phyloP scores from a whole-genome alignment of 805 yeast genomes.

The Yamadazyma nakazawae region DNA sequence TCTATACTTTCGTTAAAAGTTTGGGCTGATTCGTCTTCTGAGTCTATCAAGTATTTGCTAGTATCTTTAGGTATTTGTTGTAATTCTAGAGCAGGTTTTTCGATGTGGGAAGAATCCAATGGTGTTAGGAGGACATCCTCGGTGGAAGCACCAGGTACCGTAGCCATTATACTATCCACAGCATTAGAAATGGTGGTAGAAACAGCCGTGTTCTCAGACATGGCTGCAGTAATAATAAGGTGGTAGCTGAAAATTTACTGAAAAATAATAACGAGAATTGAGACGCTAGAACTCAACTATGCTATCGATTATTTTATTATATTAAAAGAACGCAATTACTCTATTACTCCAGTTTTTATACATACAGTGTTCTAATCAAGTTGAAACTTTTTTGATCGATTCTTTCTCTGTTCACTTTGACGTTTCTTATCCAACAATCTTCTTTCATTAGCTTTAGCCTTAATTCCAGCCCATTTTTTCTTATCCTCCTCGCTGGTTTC shows the following conservation, averaged over 20 bases:
- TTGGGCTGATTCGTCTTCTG: neutral
- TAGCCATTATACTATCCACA: neutral
- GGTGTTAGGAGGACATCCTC: neutral
- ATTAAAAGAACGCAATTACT: neutral
- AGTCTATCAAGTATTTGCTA: neutral
- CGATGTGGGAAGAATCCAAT: neutral
- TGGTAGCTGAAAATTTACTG: neutral
- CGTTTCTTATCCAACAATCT: slow-evolving; percentile 33
- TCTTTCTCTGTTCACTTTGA: slow-evolving; percentile 36
- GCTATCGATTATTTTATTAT: no score
- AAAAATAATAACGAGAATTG: neutral
- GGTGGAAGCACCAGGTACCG: neutral
- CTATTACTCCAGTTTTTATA: neutral
- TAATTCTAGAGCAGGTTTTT: neutral
- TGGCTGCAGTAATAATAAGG: neutral
- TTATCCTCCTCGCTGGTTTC: slow-evolving; percentile 47
- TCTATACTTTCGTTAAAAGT: slow-evolving; percentile 4
- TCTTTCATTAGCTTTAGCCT: slow-evolving; percentile 28
- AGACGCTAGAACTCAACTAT: neutral
- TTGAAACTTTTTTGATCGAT: slow-evolving; percentile 35
- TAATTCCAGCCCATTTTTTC: slow-evolving; percentile 49
- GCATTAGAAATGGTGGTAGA: neutral
- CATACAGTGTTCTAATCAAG: neutral
- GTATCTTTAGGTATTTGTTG: neutral
- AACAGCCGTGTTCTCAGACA: neutral